Conservation (phyloP, 2,329 filamentous ascomycete genomes). For the Ustilaginoidea virens region DNA sequence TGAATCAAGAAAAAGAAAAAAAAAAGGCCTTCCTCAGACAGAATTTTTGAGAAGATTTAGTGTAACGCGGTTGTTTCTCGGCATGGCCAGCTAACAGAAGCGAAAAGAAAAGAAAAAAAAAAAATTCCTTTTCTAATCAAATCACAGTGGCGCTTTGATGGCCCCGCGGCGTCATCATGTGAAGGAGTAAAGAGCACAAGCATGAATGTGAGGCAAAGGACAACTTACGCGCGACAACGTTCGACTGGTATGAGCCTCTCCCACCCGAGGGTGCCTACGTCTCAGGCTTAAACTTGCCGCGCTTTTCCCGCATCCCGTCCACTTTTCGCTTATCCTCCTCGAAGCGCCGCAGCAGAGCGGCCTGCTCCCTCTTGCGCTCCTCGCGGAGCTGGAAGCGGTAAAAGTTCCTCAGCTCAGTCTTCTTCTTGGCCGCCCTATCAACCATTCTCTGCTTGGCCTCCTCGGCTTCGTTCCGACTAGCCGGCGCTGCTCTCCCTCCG, state of each 20-base stretch:
- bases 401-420: conserved; percentile 53
- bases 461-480: conserved; percentile 54
- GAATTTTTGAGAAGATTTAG: conserved; percentile 50
- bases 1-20: neutral
- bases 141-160: conserved; percentile 22
- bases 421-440: conserved; percentile 48
- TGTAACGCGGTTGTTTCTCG: conserved; percentile 47
- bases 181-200: conserved; percentile 1
- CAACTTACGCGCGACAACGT: conserved; percentile 3
- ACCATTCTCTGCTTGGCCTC: conserved; percentile 42
- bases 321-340: conserved; percentile 62
- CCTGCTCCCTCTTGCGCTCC: conserved; percentile 60
- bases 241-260: neutral
- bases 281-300: conserved; percentile 44
- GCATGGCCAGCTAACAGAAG: conserved; percentile 23
- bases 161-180: conserved; percentile 39
- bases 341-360: conserved; percentile 53
- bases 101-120: conserved; percentile 5
- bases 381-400: conserved; percentile 75
- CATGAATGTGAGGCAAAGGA: conserved; percentile 3
- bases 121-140: conserved; percentile 6
- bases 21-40: conserved; percentile 30
- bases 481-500: conserved; percentile 60
- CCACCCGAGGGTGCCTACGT: conserved; percentile 18
- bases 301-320: conserved; percentile 52